Conservation (phyloP, 345 rosid species). For the Geranium rotundifolium region DNA sequence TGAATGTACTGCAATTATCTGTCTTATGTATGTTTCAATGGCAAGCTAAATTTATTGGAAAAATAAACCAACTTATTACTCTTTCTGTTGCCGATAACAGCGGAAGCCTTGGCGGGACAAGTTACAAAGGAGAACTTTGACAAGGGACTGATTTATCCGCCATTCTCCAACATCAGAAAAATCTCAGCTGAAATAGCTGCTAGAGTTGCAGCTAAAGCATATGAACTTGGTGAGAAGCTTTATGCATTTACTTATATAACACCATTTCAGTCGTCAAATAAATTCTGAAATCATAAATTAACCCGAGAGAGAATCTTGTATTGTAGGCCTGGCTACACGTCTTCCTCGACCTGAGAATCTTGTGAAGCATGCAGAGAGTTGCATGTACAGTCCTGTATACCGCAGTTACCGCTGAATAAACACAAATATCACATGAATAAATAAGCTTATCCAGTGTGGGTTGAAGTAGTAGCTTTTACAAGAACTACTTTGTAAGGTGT, state of each 20-base stretch:
- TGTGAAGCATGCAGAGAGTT: slow-evolving; percentile 72
- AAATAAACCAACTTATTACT: no score
- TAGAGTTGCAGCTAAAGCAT: slow-evolving; percentile 83
- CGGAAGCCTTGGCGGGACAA: slow-evolving; percentile 83
- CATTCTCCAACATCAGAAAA: slow-evolving; percentile 64
- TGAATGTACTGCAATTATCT: no score
- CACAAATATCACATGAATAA: not conserved
- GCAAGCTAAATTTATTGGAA: no score
- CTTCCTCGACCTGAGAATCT: slow-evolving; percentile 79
- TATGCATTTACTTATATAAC: not conserved
- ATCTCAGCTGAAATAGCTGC: slow-evolving; percentile 95
- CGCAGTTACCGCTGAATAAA: slow-evolving; percentile 44
- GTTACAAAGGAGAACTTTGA: slow-evolving; percentile 52
- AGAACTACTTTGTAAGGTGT: not conserved
- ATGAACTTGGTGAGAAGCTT: slow-evolving; percentile 58
- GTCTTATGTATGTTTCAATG: no score
- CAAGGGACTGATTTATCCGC: slow-evolving; percentile 82
- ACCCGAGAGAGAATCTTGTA: no score
- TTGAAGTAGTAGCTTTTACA: no score
- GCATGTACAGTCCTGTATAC: slow-evolving; percentile 89
- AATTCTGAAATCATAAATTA: slow-evolving; percentile 1
- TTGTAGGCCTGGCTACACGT: slow-evolving; percentile 65
- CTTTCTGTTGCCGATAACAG: slow-evolving; percentile 18
- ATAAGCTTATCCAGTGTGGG: no score
- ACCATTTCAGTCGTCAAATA: not conserved